Conservation (phyloP, 108 stramenopile genomes). For the Cylindrotheca closterium region DNA sequence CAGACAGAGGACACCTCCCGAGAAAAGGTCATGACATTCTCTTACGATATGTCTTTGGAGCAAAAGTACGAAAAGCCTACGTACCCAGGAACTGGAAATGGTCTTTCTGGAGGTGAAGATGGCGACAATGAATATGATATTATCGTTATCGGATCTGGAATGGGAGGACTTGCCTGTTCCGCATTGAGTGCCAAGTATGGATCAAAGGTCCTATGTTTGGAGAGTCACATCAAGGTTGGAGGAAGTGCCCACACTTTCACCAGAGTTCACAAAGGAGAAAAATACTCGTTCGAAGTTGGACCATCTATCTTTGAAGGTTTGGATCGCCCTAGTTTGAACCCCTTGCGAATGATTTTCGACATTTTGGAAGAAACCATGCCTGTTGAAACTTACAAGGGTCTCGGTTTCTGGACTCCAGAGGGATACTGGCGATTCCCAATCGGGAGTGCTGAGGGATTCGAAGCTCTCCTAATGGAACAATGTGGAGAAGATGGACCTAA, state of each 20-base stretch:
- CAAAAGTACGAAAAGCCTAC: slow-evolving; percentile 88
- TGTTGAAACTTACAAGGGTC: slow-evolving; percentile 87
- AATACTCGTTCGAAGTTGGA: slow-evolving; percentile 89
- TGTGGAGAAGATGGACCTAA: slow-evolving; percentile 78
- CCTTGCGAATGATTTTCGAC: slow-evolving; percentile 89
- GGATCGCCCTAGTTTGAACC: slow-evolving; percentile 82
- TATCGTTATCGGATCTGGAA: slow-evolving; percentile 87
- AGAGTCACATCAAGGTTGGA: slow-evolving; percentile 88
- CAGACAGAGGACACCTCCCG: slow-evolving; percentile 86
- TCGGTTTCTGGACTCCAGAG: slow-evolving; percentile 87
- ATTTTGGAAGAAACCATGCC: slow-evolving; percentile 86
- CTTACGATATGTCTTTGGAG: slow-evolving; percentile 88
- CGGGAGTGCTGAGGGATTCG: slow-evolving; percentile 66
- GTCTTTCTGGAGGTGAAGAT: slow-evolving; percentile 71
- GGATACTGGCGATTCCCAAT: slow-evolving; percentile 92
- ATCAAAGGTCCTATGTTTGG: slow-evolving; percentile 66
- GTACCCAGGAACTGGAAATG: slow-evolving; percentile 90
- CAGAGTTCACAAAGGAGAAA: slow-evolving; percentile 83
- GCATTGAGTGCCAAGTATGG: slow-evolving; percentile 87
- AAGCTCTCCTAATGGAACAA: slow-evolving; percentile 79
- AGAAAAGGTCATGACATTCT: slow-evolving; percentile 88
- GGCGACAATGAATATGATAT: slow-evolving; percentile 72
- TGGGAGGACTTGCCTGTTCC: slow-evolving; percentile 86
- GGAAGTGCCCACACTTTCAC: slow-evolving; percentile 87
- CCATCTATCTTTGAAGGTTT: slow-evolving; percentile 89